Evolutionary conservation across 1,284 basidiomycete genomes (phyloP).

Genomic region (Trichosporon faecale): DNA sequence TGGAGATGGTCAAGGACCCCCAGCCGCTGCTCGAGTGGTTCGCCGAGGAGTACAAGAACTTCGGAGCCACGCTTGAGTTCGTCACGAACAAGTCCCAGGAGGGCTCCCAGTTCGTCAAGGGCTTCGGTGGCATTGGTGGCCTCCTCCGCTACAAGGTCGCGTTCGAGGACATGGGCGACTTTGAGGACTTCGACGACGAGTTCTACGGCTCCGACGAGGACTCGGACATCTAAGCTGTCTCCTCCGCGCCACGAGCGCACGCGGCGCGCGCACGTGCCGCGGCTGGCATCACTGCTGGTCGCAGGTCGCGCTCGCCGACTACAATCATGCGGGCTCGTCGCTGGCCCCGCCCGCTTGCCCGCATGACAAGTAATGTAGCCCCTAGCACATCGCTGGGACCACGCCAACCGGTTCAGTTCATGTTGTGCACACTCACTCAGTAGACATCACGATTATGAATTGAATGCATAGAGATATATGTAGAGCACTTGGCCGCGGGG

Average conservation of each 20-base stretch:
- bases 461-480: constrained; percentile 5
- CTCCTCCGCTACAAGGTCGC: constrained; percentile 91
- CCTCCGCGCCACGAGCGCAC: no score
- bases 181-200: constrained; percentile 60
- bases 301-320: no score
- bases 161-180: constrained; percentile 69
- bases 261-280: no score
- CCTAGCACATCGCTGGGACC: not conserved
- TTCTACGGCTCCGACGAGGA: constrained; percentile 53
- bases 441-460: constrained; percentile 3
- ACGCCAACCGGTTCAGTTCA: not conserved
- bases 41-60: constrained; percentile 96
- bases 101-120: constrained; percentile 97
- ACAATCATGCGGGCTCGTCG: not conserved
- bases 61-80: constrained; percentile 86
- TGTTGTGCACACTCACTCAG: constrained; percentile 2
- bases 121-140: constrained; percentile 97
- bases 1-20: constrained; percentile 82
- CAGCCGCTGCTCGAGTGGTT: constrained; percentile 93
- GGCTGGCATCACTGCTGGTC: no score
- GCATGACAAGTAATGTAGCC: not conserved
- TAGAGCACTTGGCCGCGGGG: no score
- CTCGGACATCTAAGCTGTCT: constrained; percentile 30
- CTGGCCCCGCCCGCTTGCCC: not conserved
- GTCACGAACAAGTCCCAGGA: constrained; percentile 75